A percentile compares a stretch with the other conserved stretches of the same genome.
Evolutionary conservation across 2,329 filamentous ascomycete species (phyloP).

Genomic region (Alternaria panax): DNA sequence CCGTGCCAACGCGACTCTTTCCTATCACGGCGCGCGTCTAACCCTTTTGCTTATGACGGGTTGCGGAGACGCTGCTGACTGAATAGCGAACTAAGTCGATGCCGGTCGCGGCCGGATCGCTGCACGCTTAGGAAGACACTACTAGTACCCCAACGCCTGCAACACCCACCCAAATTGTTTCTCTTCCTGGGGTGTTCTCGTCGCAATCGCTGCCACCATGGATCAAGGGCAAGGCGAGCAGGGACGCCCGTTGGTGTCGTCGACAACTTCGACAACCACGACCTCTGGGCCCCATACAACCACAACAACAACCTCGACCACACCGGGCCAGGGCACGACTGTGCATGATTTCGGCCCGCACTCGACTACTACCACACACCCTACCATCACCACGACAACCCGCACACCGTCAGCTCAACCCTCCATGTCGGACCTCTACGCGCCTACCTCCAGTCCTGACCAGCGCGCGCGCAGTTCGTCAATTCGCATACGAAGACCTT

Average conservation of each 20-base stretch:
- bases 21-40: slow-evolving; percentile 3
- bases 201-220: slow-evolving; percentile 17
- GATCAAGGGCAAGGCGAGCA: slow-evolving; percentile 19
- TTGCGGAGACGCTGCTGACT: slow-evolving; percentile 21
- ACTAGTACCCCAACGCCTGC: slow-evolving; percentile 16
- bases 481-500: slow-evolving; percentile 39
- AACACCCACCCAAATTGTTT: background rate
- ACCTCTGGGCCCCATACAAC: slow-evolving; percentile 37
- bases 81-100: slow-evolving; percentile 23
- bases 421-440: slow-evolving; percentile 15
- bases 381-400: slow-evolving; percentile 41
- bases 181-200: background rate
- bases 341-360: slow-evolving; percentile 32
- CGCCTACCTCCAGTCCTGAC: slow-evolving; percentile 16
- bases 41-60: slow-evolving; percentile 8
- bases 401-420: slow-evolving; percentile 21
- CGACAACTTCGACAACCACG: slow-evolving; percentile 34
- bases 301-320: slow-evolving; percentile 38
- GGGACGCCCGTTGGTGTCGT: slow-evolving; percentile 17
- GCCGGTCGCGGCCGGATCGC: slow-evolving; percentile 26
- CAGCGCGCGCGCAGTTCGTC: slow-evolving; percentile 32
- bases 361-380: slow-evolving; percentile 36
- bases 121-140: slow-evolving; percentile 22
- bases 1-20: slow-evolving; percentile 11
- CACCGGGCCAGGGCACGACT: slow-evolving; percentile 26